These are phyloP conservation scores for Metschnikowia aberdeeniae DNA, from an alignment of 805 yeast species.

Conservation along the genomic window DNA sequence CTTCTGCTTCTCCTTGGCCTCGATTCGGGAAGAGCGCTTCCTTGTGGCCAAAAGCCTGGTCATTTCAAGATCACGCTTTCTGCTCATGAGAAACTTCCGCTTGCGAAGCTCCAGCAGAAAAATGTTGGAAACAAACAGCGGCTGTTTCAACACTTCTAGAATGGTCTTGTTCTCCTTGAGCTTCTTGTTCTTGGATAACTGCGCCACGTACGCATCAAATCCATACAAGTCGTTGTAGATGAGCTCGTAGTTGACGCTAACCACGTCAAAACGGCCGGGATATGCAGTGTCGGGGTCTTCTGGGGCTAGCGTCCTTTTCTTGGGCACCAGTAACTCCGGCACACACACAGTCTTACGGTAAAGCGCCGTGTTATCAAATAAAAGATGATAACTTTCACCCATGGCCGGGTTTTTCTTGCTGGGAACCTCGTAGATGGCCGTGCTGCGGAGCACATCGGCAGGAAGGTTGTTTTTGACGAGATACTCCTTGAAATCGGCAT, in stretches of 20 bases:
- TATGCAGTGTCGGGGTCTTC: conserved; percentile 27
- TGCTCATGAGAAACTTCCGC: conserved; percentile 48
- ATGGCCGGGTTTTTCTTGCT: conserved; percentile 8
- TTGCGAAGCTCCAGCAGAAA: conserved; percentile 46
- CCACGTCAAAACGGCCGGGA: conserved; percentile 30
- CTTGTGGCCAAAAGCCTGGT: conserved; percentile 60
- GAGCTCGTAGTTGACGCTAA: conserved; percentile 27
- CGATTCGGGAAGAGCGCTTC: conserved; percentile 70
- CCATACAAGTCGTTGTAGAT: conserved; percentile 30
- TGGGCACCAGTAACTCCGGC: conserved; percentile 30
- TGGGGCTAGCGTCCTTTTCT: conserved; percentile 32
- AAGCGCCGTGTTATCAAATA: conserved; percentile 50
- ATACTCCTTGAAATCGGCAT: conserved; percentile 45
- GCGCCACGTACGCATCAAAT: conserved; percentile 21
- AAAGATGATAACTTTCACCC: conserved; percentile 33
- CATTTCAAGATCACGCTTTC: conserved; percentile 62
- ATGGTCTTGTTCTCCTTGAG: conserved; percentile 29
- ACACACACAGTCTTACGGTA: conserved; percentile 35
- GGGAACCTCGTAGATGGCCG: conserved; percentile 8
- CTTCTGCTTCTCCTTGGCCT: conserved; percentile 52
- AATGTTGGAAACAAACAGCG: conserved; percentile 20
- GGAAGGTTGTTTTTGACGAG: conserved; percentile 36
- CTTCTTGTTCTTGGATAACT: conserved; percentile 22
- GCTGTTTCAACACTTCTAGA: conserved; percentile 15
- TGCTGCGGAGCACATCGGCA: conserved; percentile 23